Evolutionary conservation across 1,284 basidiomycete species (phyloP).

Genomic region (Wallemia mellicola): DNA sequence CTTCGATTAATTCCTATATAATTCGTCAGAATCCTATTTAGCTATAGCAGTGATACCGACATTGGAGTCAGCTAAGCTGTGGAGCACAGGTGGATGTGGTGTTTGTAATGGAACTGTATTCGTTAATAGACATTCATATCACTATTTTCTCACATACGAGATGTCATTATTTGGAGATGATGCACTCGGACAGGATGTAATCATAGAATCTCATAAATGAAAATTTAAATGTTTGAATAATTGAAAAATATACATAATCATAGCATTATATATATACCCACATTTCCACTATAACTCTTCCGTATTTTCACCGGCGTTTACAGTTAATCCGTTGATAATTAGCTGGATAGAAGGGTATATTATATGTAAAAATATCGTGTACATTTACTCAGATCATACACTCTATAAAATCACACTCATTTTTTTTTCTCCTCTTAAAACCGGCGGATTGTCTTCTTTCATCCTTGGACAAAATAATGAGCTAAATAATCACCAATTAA

Average conservation of each 20-base stretch:
- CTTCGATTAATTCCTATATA: slow-evolving; percentile 21
- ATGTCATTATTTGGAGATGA: not conserved
- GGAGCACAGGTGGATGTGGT: slow-evolving; percentile 30
- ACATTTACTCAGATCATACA: too few species aligned
- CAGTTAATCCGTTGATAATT: not conserved
- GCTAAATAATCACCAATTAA: not conserved
- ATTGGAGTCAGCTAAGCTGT: slow-evolving; percentile 32
- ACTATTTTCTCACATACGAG: not conserved
- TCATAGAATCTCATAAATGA: not conserved
- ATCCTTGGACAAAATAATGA: not conserved
- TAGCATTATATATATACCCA: too few species aligned
- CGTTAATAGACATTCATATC: not conserved
- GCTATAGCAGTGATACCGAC: too few species aligned
- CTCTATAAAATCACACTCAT: too few species aligned
- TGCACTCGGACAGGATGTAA: not conserved
- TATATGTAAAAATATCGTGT: too few species aligned
- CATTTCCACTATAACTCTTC: not conserved
- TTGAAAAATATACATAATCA: too few species aligned
- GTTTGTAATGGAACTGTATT: slow-evolving; percentile 16
- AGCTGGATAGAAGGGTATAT: too few species aligned
- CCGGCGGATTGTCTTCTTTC: not conserved
- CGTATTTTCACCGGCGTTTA: too few species aligned
- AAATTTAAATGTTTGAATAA: not conserved
- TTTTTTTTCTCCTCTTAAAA: not conserved
- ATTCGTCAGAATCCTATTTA: too few species aligned